Conservation (phyloP, 2,329 filamentous ascomycete species). For the Fusarium sp. region DNA sequence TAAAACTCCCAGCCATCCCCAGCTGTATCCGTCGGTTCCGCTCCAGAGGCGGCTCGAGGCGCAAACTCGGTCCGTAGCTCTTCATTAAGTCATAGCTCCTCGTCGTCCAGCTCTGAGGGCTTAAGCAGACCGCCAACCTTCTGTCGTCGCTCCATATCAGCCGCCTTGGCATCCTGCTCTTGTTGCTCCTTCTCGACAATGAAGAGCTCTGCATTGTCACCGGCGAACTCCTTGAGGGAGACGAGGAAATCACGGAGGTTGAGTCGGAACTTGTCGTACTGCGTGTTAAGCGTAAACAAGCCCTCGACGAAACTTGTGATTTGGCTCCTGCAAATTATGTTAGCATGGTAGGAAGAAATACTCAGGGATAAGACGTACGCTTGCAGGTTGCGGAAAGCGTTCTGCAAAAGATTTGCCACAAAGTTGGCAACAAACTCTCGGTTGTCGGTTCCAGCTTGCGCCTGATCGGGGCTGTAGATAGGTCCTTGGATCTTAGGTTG, state of each 20-base stretch:
- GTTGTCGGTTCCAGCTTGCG: conserved; percentile 84
- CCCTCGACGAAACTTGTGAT: conserved; percentile 91
- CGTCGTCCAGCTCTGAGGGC: conserved; percentile 94
- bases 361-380: conserved; percentile 67
- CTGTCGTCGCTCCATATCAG: conserved; percentile 89
- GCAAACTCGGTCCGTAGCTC: conserved; percentile 73
- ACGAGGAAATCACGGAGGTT: conserved; percentile 97
- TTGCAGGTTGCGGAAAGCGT: conserved; percentile 93
- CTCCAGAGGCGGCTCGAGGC: conserved; percentile 50
- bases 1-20: conserved; percentile 75
- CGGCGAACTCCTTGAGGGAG: conserved; percentile 94
- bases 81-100: conserved; percentile 85
- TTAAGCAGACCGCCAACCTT: conserved; percentile 97
- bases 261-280: conserved; percentile 94
- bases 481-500: conserved; percentile 90
- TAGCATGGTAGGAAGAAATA: conserved; percentile 45
- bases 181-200: conserved; percentile 95
- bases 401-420: conserved; percentile 84
- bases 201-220: conserved; percentile 94
- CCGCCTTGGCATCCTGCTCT: conserved; percentile 83
- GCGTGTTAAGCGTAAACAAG: conserved; percentile 86
- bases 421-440: conserved; percentile 91
- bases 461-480: conserved; percentile 87
- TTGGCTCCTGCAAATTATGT: conserved; percentile 71
- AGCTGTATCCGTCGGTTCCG: conserved; percentile 42